Base-by-base conservation (phyloP, 352 stramenopile species). In the Globisporangium nunn region DNA sequence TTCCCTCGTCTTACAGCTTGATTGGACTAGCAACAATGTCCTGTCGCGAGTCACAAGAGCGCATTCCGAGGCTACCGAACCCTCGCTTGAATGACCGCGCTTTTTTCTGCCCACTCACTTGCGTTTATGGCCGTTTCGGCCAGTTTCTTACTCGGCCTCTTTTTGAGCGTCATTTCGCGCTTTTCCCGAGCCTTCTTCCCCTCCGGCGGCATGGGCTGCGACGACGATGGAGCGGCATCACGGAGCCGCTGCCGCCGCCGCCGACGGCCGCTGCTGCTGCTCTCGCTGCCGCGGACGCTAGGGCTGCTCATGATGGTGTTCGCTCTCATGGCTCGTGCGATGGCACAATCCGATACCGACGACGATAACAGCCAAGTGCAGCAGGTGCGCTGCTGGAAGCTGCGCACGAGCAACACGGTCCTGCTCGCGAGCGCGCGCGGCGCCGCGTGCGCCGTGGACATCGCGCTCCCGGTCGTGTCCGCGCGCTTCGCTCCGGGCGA, bases 321-420 rank as follows among this genome's bases (percentile, higher is more conserved):
- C 11, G 18, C 35, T 1, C 23, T 23, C 23, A 23, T 23, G 23
- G 14, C 29, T 3, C 10, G 6, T 3, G 43, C n/a, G 10, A 50
- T 31, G 45, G 55, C 47, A 28, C 46, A 44, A 6, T 11, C 31
- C 15, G n/a, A 35, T 37, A 1, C 33, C 37, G 28, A 52, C 6
- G 46, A 18, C 6, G 40, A 48, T 41, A 30, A 8, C 15, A 37
- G 50, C 0, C 45, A 54, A 2, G n/a, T 31, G 30, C 40, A 44
- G 47, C 50, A 41, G 10, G 68, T 75, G 18, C 61, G 43, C 4
- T 80, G 73, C 59, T 80, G 73, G 71, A 46, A 71, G 57, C 70
- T 82, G 30, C 56, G 39, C 7, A 55, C n/a, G 15, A 53, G 43
- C 46, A 57, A 8, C 23, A 23, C 23, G 23, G 23, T 23, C 23